Evolutionary conservation across 352 stramenopile genomes (phyloP).

Genomic region (Phytophthora hibernalis): DNA sequence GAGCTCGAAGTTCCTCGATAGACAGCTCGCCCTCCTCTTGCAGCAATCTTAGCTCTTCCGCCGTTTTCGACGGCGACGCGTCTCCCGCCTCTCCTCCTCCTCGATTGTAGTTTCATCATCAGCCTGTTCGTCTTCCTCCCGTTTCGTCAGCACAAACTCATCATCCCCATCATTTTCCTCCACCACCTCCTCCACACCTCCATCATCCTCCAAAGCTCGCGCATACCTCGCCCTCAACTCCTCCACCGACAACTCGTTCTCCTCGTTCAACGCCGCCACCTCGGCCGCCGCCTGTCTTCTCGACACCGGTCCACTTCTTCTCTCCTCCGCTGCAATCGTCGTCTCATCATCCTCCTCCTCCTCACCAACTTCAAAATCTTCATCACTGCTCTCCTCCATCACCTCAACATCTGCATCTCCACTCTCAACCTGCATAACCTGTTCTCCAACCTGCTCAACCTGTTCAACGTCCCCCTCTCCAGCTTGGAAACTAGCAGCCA

Average conservation of each 20-base stretch:
- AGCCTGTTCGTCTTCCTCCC: conserved; percentile 46
- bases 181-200: conserved; percentile 18
- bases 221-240: conserved; percentile 64
- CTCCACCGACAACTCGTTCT: conserved; percentile 94
- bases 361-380: conserved; percentile 3
- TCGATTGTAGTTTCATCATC: conserved; percentile 94
- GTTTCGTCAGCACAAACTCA: conserved; percentile 28
- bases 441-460: conserved; percentile 1
- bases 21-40: conserved; percentile 93
- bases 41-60: conserved; percentile 90
- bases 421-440: conserved; percentile 10
- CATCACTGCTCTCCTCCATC: conserved; percentile 37
- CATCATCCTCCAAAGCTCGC: conserved; percentile 16
- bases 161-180: conserved; percentile 19
- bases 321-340: conserved; percentile 90
- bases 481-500: conserved; percentile 74
- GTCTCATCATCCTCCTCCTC: conserved; percentile 87
- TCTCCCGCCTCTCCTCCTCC: conserved; percentile 73
- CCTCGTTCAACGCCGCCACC: conserved; percentile 85
- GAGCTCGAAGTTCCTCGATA: conserved; percentile 82
- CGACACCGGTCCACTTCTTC: conserved; percentile 36
- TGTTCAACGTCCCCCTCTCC: conserved; percentile 18
- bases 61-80: conserved; percentile 45
- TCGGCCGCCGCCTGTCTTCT: conserved; percentile 62
- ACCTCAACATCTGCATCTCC: conserved; percentile 36